Base-by-base conservation (phyloP, 176 grass and related monocot species). In the Hsuehochloa calcarea region DNA sequence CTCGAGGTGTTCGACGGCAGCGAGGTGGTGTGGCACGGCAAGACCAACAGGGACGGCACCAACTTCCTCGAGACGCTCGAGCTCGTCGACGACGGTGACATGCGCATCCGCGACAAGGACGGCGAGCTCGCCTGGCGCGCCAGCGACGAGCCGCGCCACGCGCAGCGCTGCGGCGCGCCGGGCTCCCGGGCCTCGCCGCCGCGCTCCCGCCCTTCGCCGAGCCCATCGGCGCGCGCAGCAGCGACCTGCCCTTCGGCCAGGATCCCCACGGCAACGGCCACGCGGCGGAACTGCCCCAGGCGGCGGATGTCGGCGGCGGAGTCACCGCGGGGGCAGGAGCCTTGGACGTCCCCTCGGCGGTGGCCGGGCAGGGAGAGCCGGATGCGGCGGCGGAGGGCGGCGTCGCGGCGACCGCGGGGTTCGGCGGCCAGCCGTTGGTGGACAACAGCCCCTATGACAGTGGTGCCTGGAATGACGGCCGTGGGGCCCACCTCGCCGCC, bases 361-460 rank as follows among this genome's bases (percentile, higher is more conserved):
- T 77, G 40, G 65, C n/a, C 27, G 71, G 51, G 13, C 31, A 77
- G n/a, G 86, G 64, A 10, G 20, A n/a, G 11, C 35, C 67, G 35
- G 35, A 49, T 25, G 79, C 86, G 20, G 74, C 23, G 14, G 65
- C 87, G 41, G 23, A 14, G 10, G 79, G 17, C 15, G 66, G 49
- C 68, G 50, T 55, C 51, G 51, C 31, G 52, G 49, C 68, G 45
- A 72, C 29, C 23, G 22, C 79, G 72, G 90, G 76, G 8, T 93
- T 95, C 49, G 87, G 82, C 54, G 20, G 77, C 58, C 87, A 93
- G 67, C 89, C 93, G 5, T 78, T 97, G 67, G 90, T 93, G 80
- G 92, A 97, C 65, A 98, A 95, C 72, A 95, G 89, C 45, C 93
- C 91, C 7, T 95, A 91, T 54, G 95, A 97, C 59, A 95, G 95